Evolutionary conservation across 73 alveolate species (phyloP).

Genomic region (Tetrahymena malaccensis): DNA sequence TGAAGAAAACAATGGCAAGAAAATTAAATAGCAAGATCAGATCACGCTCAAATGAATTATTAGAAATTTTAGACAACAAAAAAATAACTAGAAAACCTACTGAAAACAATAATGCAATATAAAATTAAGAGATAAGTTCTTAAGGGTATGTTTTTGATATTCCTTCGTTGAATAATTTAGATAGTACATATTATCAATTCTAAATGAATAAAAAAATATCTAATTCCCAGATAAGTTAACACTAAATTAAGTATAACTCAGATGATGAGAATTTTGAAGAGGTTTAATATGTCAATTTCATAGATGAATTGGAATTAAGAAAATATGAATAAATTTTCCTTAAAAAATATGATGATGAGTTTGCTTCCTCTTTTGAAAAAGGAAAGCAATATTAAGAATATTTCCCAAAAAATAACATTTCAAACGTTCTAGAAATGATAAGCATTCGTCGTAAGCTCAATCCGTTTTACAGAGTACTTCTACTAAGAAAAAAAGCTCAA

Average conservation of each 20-base stretch:
- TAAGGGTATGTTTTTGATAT: background rate
- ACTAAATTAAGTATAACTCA: background rate
- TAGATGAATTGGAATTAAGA: constrained; percentile 10
- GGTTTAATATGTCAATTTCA: background rate
- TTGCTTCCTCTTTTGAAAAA: constrained; percentile 14
- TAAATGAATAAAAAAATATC: background rate
- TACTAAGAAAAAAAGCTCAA: background rate
- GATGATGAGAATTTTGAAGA: constrained; percentile 25
- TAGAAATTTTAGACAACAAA: background rate
- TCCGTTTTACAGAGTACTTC: background rate
- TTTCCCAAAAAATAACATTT: background rate
- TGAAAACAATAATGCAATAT: background rate
- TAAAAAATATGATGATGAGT: constrained; percentile 10
- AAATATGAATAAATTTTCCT: constrained; percentile 21
- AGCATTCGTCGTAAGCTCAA: background rate
- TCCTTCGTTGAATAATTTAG: background rate
- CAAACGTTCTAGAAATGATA: background rate
- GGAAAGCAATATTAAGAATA: constrained; percentile 17
- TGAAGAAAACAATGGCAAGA: background rate
- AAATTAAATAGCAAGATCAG: background rate
- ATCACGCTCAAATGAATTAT: background rate
- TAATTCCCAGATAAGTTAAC: background rate
- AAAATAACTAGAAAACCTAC: background rate
- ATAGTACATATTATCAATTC: background rate
- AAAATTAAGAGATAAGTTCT: background rate